phyloP scores from a whole-genome alignment of 2,329 filamentous ascomycete species.

The Chlorencoelia australis region DNA sequence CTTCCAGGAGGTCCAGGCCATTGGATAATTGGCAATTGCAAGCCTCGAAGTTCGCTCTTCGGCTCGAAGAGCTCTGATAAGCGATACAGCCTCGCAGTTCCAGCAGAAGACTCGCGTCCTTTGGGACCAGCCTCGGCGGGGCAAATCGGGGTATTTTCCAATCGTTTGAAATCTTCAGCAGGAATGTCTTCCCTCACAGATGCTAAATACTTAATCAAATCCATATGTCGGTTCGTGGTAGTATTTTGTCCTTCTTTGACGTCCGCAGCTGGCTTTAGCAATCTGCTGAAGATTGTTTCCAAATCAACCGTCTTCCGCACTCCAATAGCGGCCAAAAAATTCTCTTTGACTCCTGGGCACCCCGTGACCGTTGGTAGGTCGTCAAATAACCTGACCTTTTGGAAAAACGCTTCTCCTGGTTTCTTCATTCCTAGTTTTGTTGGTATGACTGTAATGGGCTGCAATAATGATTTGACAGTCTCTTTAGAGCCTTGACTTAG shows the following conservation, averaged over 20 bases:
- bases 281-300: slow-evolving; percentile 81
- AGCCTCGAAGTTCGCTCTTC: slow-evolving; percentile 54
- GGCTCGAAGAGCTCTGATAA: slow-evolving; percentile 77
- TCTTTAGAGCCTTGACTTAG: slow-evolving; percentile 56
- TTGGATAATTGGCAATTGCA: slow-evolving; percentile 67
- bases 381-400: slow-evolving; percentile 88
- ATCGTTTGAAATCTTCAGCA: slow-evolving; percentile 63
- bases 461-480: slow-evolving; percentile 54
- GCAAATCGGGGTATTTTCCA: slow-evolving; percentile 71
- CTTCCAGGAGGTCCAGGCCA: slow-evolving; percentile 63
- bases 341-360: slow-evolving; percentile 77
- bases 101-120: slow-evolving; percentile 43
- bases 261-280: slow-evolving; percentile 53
- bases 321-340: slow-evolving; percentile 71
- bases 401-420: slow-evolving; percentile 81
- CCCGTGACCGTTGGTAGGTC: slow-evolving; percentile 76
- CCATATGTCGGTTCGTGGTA: slow-evolving; percentile 75
- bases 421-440: slow-evolving; percentile 85
- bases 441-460: slow-evolving; percentile 66
- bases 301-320: slow-evolving; percentile 94
- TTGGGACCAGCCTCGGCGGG: slow-evolving; percentile 58
- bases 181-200: slow-evolving; percentile 89
- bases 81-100: slow-evolving; percentile 49
- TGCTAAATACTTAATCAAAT: slow-evolving; percentile 87
- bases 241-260: slow-evolving; percentile 37